Evolutionary conservation across 176 grass and related monocot species (phyloP), one percentile per base, ranked within the genome.

Genomic region (Aegilops speltoides): DNA sequence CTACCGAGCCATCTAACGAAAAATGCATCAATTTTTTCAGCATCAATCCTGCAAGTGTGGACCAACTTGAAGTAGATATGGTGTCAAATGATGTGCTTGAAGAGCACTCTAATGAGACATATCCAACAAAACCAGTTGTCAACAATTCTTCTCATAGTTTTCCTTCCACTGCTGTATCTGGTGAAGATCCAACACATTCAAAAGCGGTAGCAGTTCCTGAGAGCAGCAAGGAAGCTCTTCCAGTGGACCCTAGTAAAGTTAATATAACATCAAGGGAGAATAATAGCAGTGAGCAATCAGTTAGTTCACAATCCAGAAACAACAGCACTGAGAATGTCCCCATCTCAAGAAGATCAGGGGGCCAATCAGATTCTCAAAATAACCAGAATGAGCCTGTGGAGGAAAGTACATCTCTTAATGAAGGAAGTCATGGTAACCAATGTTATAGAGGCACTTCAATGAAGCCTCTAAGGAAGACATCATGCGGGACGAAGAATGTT

Each of bases 231-330:
- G 84, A 88, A 75, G 19, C 33, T 65, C 46, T 52, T 86, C 60
- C 38, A 13, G 59, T 62, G 28, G 63, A 82, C 38, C 62, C 64
- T 76, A 48, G 82, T 65, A 87, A 92, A 79, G 33, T 54, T 76
- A 84, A 83, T 72, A 16, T 83, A 59, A 59, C 20, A 38, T 77
- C 81, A 56, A 89, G 76, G 56, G 83, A 91, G 82, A 82, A 82
- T 84, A 91, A 82, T 79, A 85, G 81, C 72, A 73, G 32, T 80
- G 77, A 40, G 66, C 67, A 74, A 64, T 76, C 52, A 41, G 75
- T 79, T 81, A 85, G 89, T 89, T 93, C 63, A 46, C 91, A 89
- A 86, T 92, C 93, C 80, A 88, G 66, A 68, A 91, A 86, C 77
- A 81, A 68, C 22, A 94, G 85, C 60, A 79, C 82, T 84, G 85